Base-by-base conservation (phyloP, 2,329 filamentous ascomycete species). In the Xylariaceae sp. region DNA sequence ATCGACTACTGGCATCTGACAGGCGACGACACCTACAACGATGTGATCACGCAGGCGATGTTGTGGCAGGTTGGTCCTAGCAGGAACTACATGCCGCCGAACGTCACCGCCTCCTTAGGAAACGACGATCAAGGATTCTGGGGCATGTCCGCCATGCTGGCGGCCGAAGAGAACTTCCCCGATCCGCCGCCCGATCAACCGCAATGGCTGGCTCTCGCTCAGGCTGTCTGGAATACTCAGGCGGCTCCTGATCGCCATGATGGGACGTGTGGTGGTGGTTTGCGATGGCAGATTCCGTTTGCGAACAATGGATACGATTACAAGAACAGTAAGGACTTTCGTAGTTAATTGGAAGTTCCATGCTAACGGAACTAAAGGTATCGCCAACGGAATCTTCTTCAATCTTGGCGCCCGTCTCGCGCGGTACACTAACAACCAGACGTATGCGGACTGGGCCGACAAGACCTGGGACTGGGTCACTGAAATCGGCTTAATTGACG, bases 211-310 rank as follows among this genome's bases (percentile, higher is more conserved):
- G 78, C 80, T 15, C 77, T 89, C 58, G 84, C 83, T 1, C 82
- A 85, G 66, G 83, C 82, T 2, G 83, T 87, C 0, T 88, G 87
- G 71, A 85, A 88, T 67, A 83, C 80, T 0, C 84, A 88, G 67
- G 80, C 79, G 1, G 69, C 73, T 15, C 71, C 74, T 4, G 77
- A 82, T 57, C 78, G 85, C 17, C 87, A 84, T 78, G 82, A 88
- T 64, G 62, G 71, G 0, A 79, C 79, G 0, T 89, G 86, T 68
- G 76, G 75, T 55, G 86, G 86, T 58, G 87, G 87, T 13, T 69
- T 89, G 62, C 81, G 81, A 64, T 89, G 87, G 87, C 86, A 89
- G 71, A 84, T 88, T 51, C 87, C 82, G 70, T 76, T 80, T 8
- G 80, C 79, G 67, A 86, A 87, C 68, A 78, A 76, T 41, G 85